phyloP scores from a whole-genome alignment of 2,329 filamentous ascomycete species.

The Beauveria sp. region DNA sequence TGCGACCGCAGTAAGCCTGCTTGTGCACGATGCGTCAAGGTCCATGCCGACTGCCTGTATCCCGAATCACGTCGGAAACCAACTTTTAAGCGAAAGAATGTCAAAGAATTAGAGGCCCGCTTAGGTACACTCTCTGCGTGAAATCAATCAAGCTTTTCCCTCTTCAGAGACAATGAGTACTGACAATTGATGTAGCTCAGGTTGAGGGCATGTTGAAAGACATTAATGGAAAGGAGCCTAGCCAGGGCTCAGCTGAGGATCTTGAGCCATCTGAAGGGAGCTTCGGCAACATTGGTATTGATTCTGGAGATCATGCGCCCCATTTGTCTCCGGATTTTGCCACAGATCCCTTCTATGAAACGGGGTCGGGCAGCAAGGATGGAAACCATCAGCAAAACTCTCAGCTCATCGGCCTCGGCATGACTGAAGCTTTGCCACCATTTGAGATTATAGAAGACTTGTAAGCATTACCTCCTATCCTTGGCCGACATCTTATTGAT shows the following conservation, averaged over 20 bases:
- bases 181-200: conserved; percentile 50
- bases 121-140: conserved; percentile 50
- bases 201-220: conserved; percentile 73
- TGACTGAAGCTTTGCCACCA: conserved; percentile 74
- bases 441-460: conserved; percentile 76
- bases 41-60: conserved; percentile 74
- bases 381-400: conserved; percentile 13
- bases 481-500: neutral
- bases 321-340: neutral
- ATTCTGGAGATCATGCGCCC: neutral
- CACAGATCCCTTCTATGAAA: neutral
- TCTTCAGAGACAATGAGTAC: neutral
- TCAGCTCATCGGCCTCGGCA: conserved; percentile 64
- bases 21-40: conserved; percentile 70
- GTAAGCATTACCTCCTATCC: conserved; percentile 39
- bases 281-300: neutral
- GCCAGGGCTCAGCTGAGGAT: conserved; percentile 16
- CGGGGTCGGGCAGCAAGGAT: neutral
- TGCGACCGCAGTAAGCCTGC: conserved; percentile 76
- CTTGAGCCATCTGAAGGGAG: conserved; percentile 8
- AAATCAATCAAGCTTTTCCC: neutral
- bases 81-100: conserved; percentile 80
- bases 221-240: conserved; percentile 36
- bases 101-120: conserved; percentile 81
- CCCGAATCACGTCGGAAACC: conserved; percentile 86